Conservation (phyloP, 495 filamentous ascomycete genomes). For the Glarea lozoyensis region DNA sequence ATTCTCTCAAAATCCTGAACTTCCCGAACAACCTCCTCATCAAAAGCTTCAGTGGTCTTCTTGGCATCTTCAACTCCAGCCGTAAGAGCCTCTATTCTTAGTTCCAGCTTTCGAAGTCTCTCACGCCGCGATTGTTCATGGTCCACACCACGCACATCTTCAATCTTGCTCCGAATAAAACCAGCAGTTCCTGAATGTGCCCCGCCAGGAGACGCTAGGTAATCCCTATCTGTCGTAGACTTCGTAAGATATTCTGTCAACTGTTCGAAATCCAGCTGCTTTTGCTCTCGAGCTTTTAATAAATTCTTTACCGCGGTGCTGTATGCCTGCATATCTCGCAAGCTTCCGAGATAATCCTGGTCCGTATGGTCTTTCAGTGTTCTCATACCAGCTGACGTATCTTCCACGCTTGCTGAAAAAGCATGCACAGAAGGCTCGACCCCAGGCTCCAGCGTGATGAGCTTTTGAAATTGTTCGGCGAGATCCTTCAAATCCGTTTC, state of each 20-base stretch:
- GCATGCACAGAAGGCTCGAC: constrained; percentile 70
- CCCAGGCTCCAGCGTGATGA: constrained; percentile 81
- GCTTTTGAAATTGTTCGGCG: constrained; percentile 85
- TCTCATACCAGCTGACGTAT: constrained; percentile 65
- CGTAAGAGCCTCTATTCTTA: constrained; percentile 83
- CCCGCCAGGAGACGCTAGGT: constrained; percentile 59
- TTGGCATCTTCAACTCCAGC: constrained; percentile 80
- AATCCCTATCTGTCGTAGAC: constrained; percentile 78
- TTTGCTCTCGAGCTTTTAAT: constrained; percentile 90
- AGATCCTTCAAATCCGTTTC: constrained; percentile 86
- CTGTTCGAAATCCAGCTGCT: constrained; percentile 95
- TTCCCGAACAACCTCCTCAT: constrained; percentile 89
- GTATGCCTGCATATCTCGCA: constrained; percentile 92
- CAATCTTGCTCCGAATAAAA: constrained; percentile 92
- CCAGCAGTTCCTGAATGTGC: constrained; percentile 60
- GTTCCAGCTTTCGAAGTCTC: constrained; percentile 77
- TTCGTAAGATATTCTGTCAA: constrained; percentile 93
- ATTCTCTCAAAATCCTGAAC: constrained; percentile 92
- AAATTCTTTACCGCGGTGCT: constrained; percentile 73
- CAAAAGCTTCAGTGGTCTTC: constrained; percentile 75
- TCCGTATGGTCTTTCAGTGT: constrained; percentile 85
- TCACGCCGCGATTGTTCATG: constrained; percentile 87
- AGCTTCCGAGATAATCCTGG: constrained; percentile 83
- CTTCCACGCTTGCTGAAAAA: constrained; percentile 79
- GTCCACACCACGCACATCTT: constrained; percentile 93